These are phyloP conservation scores for Closterium sp. DNA, from an alignment of 139 green algal genomes.

Conservation along the genomic window DNA sequence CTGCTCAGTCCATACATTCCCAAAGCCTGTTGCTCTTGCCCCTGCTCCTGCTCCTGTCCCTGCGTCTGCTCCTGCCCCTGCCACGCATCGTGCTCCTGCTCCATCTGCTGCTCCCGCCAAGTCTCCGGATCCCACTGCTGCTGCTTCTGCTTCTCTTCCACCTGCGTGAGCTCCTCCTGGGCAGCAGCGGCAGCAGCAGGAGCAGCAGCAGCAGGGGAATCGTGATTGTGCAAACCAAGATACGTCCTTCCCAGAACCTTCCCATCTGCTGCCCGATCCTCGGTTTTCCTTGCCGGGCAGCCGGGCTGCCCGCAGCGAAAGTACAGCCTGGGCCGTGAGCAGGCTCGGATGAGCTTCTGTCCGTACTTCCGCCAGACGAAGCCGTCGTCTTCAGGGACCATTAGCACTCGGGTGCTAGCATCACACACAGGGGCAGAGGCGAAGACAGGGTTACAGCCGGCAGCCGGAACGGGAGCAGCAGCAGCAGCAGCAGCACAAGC, in stretches of 20 bases:
- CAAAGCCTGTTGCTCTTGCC: background rate
- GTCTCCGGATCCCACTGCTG: background rate
- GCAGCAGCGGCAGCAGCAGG: too few relatives aligned
- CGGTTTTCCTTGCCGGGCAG: background rate
- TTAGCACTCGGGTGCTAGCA: background rate
- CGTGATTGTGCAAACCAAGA: background rate
- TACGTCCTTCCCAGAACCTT: background rate
- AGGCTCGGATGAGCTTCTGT: background rate
- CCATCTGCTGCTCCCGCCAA: background rate
- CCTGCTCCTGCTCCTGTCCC: background rate
- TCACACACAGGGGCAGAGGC: background rate
- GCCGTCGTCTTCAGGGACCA: background rate
- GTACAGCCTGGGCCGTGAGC: background rate
- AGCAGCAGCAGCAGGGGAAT: background rate
- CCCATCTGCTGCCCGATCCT: background rate
- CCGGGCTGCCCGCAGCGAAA: background rate
- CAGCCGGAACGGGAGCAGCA: background rate
- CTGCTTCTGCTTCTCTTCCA: background rate
- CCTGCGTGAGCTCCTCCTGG: background rate
- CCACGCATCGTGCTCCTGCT: too few relatives aligned
- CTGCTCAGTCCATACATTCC: background rate
- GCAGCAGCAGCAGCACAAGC: background rate
- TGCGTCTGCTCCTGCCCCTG: background rate
- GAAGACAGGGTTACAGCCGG: too few relatives aligned
- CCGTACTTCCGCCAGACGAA: background rate